Evolutionary conservation across 306 rosid species (phyloP), one percentile per base, ranked within the genome.

Genomic region (Corylus heterophylla): DNA sequence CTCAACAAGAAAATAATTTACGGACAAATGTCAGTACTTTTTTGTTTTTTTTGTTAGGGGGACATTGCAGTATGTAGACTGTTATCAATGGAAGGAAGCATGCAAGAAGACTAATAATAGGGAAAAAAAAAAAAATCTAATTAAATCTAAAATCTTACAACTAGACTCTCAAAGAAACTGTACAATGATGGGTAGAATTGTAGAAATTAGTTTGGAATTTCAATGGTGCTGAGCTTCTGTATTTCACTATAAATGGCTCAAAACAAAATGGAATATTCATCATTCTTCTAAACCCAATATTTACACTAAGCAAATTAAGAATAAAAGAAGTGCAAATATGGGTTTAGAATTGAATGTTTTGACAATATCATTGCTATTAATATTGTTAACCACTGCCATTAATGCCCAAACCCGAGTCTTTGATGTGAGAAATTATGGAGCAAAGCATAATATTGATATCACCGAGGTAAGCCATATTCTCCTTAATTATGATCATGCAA

Each of bases 371-470:
- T 6, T 69, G 54, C 3, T 74, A 3, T 17, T 39, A 3, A 20
- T 68, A 17, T 35, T 68, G 18, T 14, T 44, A 18, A 17, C 31
- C 18, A 37, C 66, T 12, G 27, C 25, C 1, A 31, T 31, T 31
- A 59, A 47, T 3, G 75, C 54, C 31, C 48, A 59, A 76, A 17
- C 39, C 47, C 7, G 42, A 8, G 39, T 14, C 2, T 76, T 73
- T 8, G 76, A 82, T 8, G 39, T 86, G 35, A 55, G 66, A 1
- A 54, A 37, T 2, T 86, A 73, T 12, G 85, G 84, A 35, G 89
- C 66, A 51, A 48, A 55, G 29, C 18, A 71, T 10, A 70, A 74
- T 29, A 6, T 16, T 8, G 87, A 84, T 54, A 47, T 80, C 11
- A 72, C 71, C 10, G 20, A 29, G 84, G 87, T 84, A 31, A 31